These are phyloP conservation scores for Diaporthe ilicicola DNA, from an alignment of 2,329 filamentous ascomycete genomes.

Conservation along the genomic window DNA sequence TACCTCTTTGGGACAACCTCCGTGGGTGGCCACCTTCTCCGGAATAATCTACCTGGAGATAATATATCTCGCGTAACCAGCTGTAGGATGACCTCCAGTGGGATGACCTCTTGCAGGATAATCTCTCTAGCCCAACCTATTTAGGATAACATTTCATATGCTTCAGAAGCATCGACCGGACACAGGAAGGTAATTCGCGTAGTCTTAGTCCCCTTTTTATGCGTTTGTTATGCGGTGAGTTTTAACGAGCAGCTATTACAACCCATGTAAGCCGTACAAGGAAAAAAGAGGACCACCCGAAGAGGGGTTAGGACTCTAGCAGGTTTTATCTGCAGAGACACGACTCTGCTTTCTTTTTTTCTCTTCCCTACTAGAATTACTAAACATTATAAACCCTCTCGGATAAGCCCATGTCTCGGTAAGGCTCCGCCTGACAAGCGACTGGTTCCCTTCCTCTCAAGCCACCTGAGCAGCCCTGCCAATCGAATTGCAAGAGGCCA, in stretches of 20 bases:
- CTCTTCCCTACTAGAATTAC: background rate
- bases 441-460: background rate
- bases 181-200: background rate
- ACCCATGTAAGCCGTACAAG: background rate
- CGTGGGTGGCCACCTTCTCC: background rate
- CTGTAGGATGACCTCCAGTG: background rate
- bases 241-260: background rate
- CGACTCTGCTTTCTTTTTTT: background rate
- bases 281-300: background rate
- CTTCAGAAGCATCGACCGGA: background rate
- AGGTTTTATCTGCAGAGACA: background rate
- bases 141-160: background rate
- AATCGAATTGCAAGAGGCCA: background rate
- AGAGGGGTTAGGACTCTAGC: background rate
- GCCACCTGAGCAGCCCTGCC: background rate
- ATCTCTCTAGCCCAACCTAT: background rate
- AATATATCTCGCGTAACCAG: background rate
- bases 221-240: background rate
- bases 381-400: constrained; percentile 9
- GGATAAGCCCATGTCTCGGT: background rate
- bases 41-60: background rate
- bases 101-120: background rate
- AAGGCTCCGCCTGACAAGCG: constrained; percentile 2
- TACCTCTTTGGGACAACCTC: background rate
- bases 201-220: background rate